A percentile compares a stretch with the other conserved stretches of the same genome.
Conservation (phyloP, 129 eudicot species). For the Centrapalus pauciflorus region DNA sequence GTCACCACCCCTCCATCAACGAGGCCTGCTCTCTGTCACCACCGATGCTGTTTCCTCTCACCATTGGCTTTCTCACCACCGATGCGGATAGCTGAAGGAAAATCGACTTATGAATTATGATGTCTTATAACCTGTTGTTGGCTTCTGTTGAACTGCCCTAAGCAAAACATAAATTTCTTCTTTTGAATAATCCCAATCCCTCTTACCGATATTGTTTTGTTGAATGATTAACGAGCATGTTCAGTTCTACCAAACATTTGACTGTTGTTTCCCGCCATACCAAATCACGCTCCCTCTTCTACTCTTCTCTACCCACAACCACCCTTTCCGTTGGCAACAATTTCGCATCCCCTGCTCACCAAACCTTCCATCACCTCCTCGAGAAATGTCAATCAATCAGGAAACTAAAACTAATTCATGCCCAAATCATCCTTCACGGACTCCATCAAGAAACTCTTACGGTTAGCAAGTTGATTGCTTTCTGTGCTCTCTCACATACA, state of each 20-base stretch:
- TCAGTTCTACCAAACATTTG: neutral
- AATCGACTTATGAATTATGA: too few relatives aligned
- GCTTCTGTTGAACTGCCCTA: too few relatives aligned
- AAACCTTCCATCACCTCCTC: slow-evolving; percentile 21
- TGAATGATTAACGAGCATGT: slow-evolving; percentile 20
- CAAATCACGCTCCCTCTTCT: slow-evolving; percentile 2
- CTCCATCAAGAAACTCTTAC: slow-evolving; percentile 33
- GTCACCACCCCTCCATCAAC: too few relatives aligned
- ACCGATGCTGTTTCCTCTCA: too few relatives aligned
- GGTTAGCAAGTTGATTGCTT: slow-evolving; percentile 27
- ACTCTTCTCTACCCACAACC: neutral
- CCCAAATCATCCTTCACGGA: slow-evolving; percentile 35
- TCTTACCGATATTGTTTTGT: neutral
- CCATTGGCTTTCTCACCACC: too few relatives aligned
- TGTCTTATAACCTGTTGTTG: too few relatives aligned
- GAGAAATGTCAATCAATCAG: slow-evolving; percentile 29
- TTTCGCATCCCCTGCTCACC: slow-evolving; percentile 18
- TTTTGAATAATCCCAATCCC: neutral
- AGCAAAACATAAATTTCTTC: too few relatives aligned
- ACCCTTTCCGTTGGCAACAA: neutral
- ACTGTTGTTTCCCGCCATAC: slow-evolving; percentile 23
- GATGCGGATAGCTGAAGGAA: too few relatives aligned
- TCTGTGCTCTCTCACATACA: slow-evolving; percentile 21
- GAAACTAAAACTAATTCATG: slow-evolving; percentile 29
- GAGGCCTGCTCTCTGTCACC: too few relatives aligned